These are phyloP conservation scores for Chloropicon primus DNA, from an alignment of 139 green algal genomes.

Conservation along the genomic window DNA sequence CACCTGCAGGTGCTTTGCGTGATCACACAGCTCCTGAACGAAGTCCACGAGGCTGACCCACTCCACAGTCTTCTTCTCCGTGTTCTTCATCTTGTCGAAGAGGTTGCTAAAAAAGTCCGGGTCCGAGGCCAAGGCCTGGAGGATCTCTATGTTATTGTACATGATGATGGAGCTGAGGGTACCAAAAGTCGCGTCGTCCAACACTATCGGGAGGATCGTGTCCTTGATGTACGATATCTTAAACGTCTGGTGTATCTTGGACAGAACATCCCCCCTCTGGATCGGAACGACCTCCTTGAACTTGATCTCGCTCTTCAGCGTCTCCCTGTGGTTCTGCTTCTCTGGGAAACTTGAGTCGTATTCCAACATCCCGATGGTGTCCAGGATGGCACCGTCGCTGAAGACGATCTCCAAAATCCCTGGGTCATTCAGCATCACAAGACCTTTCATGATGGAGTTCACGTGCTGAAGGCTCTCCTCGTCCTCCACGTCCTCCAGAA, in stretches of 20 bases:
- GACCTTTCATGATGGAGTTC: conserved; percentile 49
- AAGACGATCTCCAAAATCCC: conserved; percentile 67
- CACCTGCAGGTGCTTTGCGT: conserved; percentile 74
- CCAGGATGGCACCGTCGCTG: conserved; percentile 70
- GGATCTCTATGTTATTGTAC: conserved; percentile 94
- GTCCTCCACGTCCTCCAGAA: conserved; percentile 91
- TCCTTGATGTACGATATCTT: conserved; percentile 86
- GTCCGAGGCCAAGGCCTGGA: conserved; percentile 17
- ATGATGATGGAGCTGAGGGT: conserved; percentile 64
- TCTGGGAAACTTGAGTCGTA: conserved; percentile 50
- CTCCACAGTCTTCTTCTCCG: neutral
- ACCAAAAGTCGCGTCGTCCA: conserved; percentile 88
- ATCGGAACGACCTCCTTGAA: conserved; percentile 88
- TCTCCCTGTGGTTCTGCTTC: conserved; percentile 62
- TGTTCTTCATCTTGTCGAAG: conserved; percentile 3
- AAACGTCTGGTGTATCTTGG: conserved; percentile 94
- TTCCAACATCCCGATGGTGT: conserved; percentile 83
- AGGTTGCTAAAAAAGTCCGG: conserved; percentile 8
- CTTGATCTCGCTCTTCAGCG: conserved; percentile 43
- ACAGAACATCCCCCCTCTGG: conserved; percentile 28
- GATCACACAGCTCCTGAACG: conserved; percentile 75
- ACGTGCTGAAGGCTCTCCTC: conserved; percentile 46
- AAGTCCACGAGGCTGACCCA: conserved; percentile 11
- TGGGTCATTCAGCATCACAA: conserved; percentile 88
- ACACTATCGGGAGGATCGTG: conserved; percentile 73